Base-by-base conservation (phyloP, 208 protist genomes). In the Vickermania ingenoplastis region DNA sequence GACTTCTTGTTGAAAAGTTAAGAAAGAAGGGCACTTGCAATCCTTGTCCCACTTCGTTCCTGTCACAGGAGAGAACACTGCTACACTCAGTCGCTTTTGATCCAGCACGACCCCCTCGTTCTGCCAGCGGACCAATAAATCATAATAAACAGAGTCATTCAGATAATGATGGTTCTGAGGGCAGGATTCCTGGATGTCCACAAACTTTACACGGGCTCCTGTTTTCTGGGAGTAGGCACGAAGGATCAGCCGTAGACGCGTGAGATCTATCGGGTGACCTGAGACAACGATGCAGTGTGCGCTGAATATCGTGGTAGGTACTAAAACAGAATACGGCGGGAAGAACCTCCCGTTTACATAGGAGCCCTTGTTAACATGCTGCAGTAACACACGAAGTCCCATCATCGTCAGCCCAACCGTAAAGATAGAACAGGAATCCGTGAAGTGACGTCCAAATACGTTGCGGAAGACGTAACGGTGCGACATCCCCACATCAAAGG, bases 161-260 rank as follows among this genome's bases (percentile, higher is more conserved):
- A 79, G 86, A 56, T 77, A 89, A 36, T 41, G 25, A 63, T 69
- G 83, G 71, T 89, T 89, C 61, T 89, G 75, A 3, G 85, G 85
- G 0, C 64, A 61, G 1, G 62, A 60, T 13, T 69, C 55, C 24
- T 78, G 77, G 53, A 92, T 64, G 66, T 83, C 88, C 56, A 89
- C 79, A 63, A 75, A 80, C 65, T 85, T 73, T 1, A 92, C 77
- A 69, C 80, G 86, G 30, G 83, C 65, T 0, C 82, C 85, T 26
- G 71, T 86, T 29, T 62, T 63, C 48, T 77, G 69, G 0, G 79
- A 75, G 60, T 77, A 92, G 41, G 72, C 65, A 23, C 79, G 48
- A 27, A 92, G 71, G 7, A 92, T 49, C 53, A 75, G 66, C 59
- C 77, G 72, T 2, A 92, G 67, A 0, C 81, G 73, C 45, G 75